Evolutionary conservation across 139 green algal species (phyloP), one percentile per base, ranked within the genome.

Genomic region (Ostreobium quekettii): DNA sequence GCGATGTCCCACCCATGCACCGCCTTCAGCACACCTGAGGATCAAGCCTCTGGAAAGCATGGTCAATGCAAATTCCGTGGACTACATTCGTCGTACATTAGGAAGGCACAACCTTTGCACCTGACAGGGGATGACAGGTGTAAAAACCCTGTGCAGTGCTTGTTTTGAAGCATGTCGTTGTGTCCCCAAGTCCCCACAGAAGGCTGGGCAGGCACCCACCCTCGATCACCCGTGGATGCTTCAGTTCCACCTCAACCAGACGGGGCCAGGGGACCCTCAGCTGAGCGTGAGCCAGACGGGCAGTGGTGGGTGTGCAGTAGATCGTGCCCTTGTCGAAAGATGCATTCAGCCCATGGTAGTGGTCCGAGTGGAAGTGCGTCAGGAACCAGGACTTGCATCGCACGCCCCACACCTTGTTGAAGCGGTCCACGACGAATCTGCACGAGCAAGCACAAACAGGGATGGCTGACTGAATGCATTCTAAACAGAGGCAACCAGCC

Each of bases 281-380:
- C 60, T 81, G 75, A 37, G 79, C 64, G 38, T 75, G 67, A 28
- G 85, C 75, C 62, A 95, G 77, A 0, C 64, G 70, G 0, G 84
- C 87, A 19, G 89, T 95, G 62, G 81, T 74, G 1, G 72, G 78
- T 0, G 82, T 86, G 77, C 87, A 92, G 60, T 90, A 77, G 49
- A 93, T 78, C 15, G 33, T 71, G 67, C 83, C 83, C 28, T 71
- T 36, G 5, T 58, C 38, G 53, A 85, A 88, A 67, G 35, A 56
- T 67, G 73, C 80, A 48, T 62, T 83, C 63, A 83, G 73, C 37
- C 78, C 81, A 48, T 80, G 75, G 75, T 93, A 94, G 67, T 96
- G 88, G 71, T 95, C 89, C 0, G 85, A 76, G 66, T 96, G 89
- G 80, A 96, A 96, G 76, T 96, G 89, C 0, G 81, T 93, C 36